phyloP scores from a whole-genome alignment of 768 basidiomycete genomes.

The Tremella fuciformis region DNA sequence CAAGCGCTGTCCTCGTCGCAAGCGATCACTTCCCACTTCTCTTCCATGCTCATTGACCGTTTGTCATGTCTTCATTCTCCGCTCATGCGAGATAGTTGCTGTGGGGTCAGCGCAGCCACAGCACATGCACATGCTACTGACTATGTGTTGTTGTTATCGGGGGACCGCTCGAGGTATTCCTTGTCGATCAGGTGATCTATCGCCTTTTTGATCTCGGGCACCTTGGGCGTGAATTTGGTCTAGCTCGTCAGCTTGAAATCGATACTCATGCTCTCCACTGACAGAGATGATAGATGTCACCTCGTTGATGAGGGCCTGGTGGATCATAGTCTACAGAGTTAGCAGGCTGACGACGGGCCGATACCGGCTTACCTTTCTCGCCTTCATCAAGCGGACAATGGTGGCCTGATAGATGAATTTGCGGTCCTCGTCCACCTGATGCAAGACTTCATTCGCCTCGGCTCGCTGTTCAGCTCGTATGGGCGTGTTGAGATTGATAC shows the following conservation, averaged over 20 bases:
- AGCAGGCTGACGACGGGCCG: not conserved
- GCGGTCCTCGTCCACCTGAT: constrained; percentile 93
- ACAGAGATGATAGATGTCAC: constrained; percentile 43
- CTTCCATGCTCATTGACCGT: no score
- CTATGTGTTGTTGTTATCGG: constrained; percentile 84
- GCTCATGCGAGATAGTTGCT: not conserved
- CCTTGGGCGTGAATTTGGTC: constrained; percentile 66
- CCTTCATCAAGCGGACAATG: constrained; percentile 66
- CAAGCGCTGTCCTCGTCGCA: no score
- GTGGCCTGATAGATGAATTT: constrained; percentile 95
- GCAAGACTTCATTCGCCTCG: constrained; percentile 81
- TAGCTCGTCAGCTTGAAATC: constrained; percentile 4
- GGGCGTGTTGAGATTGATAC: constrained; percentile 83
- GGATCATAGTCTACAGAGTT: constrained; percentile 46
- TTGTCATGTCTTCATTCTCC: no score
- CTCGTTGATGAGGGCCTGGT: constrained; percentile 51
- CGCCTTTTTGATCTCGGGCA: constrained; percentile 95
- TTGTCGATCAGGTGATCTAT: constrained; percentile 91
- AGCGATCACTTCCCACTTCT: no score
- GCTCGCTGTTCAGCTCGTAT: constrained; percentile 94
- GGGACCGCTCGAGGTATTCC: constrained; percentile 94
- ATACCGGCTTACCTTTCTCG: constrained; percentile 46
- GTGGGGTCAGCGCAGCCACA: not conserved
- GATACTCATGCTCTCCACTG: not conserved
- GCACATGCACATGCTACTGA: not conserved